Base-by-base conservation (phyloP, 805 yeast genomes). In the Cyberlindnera lachancei region DNA sequence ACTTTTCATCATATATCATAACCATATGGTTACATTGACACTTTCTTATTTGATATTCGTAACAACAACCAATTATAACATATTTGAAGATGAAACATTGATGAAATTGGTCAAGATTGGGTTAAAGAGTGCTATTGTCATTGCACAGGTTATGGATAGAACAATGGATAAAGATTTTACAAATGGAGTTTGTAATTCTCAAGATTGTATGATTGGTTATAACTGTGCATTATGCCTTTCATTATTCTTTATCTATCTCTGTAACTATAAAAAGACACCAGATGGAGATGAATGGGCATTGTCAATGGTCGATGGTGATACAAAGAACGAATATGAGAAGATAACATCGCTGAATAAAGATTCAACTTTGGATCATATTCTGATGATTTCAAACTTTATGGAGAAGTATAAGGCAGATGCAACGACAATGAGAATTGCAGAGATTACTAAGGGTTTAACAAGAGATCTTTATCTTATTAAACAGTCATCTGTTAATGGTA, bases 181-280 rank as follows among this genome's bases (percentile, higher is more conserved):
- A 5, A 52, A 62, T 31, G 72, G 72, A n/a, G 63, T 68, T 2
- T n/a, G n/a, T n/a, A 28, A 64, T n/a, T 61, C 64, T 22, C 53
- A 56, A 23, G 74, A 68, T 38, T 59, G 66, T 23, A 64, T 64
- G 43, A 56, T 58, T 42, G 66, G 63, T 6, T 68, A 68, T 39
- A 58, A 59, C 37, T 62, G 70, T 2, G 57, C 59, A 1, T 55
- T 68, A 58, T 59, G 59, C 0, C 45, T 66, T 17, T 58, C 68
- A 3, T 41, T 66, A 28, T 56, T 66, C n/a, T 62, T 59, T 34
- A 58, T 68, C 24, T 48, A 51, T 27, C 31, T 55, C 19, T 44
- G 48, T 15, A 50, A 50, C 30, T 21, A 0, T 45, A 51, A 5
- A 50, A 43, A 24, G 48, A 43, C 25, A 32, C 44, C 26, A n/a